phyloP scores from a whole-genome alignment of 495 filamentous ascomycete species.

The Hypoxylon subgilvum region DNA sequence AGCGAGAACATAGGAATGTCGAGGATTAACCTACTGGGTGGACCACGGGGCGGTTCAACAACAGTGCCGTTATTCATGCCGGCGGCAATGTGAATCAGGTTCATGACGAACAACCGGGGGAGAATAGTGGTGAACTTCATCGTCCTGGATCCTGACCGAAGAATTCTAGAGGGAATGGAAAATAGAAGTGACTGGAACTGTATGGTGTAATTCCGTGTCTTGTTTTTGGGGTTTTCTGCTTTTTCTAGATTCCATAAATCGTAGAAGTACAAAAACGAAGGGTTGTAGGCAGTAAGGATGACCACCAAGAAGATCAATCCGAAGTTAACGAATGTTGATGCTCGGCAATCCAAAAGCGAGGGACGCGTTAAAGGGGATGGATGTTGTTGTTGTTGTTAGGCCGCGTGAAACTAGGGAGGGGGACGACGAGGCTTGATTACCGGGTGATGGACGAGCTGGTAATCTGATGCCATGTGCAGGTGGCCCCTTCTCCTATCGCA shows the following conservation, averaged over 20 bases:
- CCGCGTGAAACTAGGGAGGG: no score
- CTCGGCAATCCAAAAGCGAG: conserved; percentile 40
- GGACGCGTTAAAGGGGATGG: neutral
- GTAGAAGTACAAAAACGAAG: conserved; percentile 33
- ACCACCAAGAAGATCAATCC: conserved; percentile 43
- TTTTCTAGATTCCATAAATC: conserved; percentile 38
- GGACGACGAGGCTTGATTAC: no score
- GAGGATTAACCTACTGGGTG: conserved; percentile 21
- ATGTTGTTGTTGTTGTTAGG: neutral
- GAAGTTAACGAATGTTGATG: conserved; percentile 37
- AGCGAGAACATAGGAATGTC: neutral
- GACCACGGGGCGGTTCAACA: conserved; percentile 1
- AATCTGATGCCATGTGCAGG: no score
- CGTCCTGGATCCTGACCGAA: neutral
- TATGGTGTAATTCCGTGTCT: conserved; percentile 12
- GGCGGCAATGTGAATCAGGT: conserved; percentile 24
- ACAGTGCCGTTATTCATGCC: conserved; percentile 24
- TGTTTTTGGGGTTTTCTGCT: conserved; percentile 28
- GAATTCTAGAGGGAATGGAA: neutral
- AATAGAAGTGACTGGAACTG: conserved; percentile 1
- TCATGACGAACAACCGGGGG: conserved; percentile 13
- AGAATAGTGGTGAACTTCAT: conserved; percentile 31
- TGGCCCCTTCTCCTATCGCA: no score
- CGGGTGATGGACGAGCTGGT: no score
- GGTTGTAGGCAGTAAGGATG: conserved; percentile 36